Evolutionary conservation across 2,329 filamentous ascomycete genomes (phyloP).

Genomic region (Magnaporthiopsis incrustans): DNA sequence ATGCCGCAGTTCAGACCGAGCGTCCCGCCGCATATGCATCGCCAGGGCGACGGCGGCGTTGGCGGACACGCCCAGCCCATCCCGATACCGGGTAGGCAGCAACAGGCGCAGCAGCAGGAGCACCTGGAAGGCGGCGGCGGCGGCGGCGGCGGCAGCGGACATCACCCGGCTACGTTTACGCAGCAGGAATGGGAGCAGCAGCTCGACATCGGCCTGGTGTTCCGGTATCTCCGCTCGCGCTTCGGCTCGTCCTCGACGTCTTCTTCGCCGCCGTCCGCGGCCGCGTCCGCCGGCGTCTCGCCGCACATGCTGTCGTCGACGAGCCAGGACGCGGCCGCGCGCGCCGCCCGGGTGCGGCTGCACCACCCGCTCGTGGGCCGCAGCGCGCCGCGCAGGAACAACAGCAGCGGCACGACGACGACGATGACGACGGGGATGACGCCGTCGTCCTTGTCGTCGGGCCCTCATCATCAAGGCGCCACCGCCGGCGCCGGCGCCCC

Average conservation of each 20-base stretch:
- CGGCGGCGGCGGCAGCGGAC: not conserved
- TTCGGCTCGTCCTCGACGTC: slow-evolving; percentile 47
- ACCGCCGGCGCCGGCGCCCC: not conserved
- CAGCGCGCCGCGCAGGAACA: slow-evolving; percentile 8
- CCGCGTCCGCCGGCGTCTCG: slow-evolving; percentile 33
- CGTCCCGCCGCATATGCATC: slow-evolving; percentile 20
- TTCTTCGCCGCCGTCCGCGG: slow-evolving; percentile 11
- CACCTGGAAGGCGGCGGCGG: not conserved
- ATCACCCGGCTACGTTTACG: slow-evolving; percentile 32
- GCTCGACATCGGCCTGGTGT: slow-evolving; percentile 84
- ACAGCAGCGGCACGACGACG: not conserved
- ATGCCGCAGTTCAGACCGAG: slow-evolving; percentile 42
- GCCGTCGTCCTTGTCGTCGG: slow-evolving; percentile 25
- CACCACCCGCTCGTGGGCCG: slow-evolving; percentile 79
- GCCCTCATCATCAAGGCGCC: no score
- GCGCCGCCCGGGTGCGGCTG: slow-evolving; percentile 76
- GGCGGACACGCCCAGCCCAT: not conserved
- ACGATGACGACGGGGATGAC: slow-evolving; percentile 11
- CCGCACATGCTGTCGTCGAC: slow-evolving; percentile 33
- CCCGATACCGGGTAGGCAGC: not conserved
- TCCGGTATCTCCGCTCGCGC: slow-evolving; percentile 73
- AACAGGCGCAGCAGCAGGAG: not conserved
- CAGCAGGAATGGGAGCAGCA: slow-evolving; percentile 92
- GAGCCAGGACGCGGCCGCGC: slow-evolving; percentile 59
- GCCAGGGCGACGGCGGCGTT: not conserved